Evolutionary conservation across 352 stramenopile species (phyloP).

Genomic region (Phytophthora tentaculata): DNA sequence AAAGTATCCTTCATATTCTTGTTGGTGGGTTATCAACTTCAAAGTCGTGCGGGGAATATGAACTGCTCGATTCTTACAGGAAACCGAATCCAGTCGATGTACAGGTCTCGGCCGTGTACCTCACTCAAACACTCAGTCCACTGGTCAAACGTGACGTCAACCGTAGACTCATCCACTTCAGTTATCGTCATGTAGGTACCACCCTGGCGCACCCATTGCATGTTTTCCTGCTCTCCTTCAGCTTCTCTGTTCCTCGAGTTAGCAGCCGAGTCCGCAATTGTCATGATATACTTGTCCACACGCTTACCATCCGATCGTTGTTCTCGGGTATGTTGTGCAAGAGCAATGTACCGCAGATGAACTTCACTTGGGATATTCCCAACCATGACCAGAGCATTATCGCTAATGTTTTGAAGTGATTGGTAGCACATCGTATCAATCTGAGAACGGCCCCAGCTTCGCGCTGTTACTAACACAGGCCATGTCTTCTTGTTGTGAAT

Average conservation of each 20-base stretch:
- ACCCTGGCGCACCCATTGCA: no score
- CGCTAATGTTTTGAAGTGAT: no score
- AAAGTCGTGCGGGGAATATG: no score
- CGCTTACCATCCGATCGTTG: slow-evolving; percentile 38
- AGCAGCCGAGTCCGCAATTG: neutral
- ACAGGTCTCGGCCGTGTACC: slow-evolving; percentile 4
- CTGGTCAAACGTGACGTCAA: slow-evolving; percentile 5
- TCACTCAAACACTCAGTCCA: neutral
- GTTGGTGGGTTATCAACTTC: no score
- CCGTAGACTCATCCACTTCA: neutral
- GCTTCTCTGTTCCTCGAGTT: no score
- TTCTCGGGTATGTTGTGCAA: slow-evolving; percentile 5
- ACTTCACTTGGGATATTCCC: slow-evolving; percentile 16
- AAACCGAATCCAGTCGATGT: slow-evolving; percentile 11
- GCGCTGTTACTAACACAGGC: no score
- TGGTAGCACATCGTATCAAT: no score
- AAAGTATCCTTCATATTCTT: no score
- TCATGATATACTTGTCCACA: slow-evolving; percentile 32
- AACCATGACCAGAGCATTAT: no score
- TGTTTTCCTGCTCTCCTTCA: no score
- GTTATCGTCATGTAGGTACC: neutral
- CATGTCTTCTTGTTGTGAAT: no score
- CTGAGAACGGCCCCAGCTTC: no score
- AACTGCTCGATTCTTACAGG: neutral
- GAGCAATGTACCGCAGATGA: slow-evolving; percentile 11